phyloP scores from a whole-genome alignment of 2,329 filamentous ascomycete genomes.

The Fusarium mundagurra region DNA sequence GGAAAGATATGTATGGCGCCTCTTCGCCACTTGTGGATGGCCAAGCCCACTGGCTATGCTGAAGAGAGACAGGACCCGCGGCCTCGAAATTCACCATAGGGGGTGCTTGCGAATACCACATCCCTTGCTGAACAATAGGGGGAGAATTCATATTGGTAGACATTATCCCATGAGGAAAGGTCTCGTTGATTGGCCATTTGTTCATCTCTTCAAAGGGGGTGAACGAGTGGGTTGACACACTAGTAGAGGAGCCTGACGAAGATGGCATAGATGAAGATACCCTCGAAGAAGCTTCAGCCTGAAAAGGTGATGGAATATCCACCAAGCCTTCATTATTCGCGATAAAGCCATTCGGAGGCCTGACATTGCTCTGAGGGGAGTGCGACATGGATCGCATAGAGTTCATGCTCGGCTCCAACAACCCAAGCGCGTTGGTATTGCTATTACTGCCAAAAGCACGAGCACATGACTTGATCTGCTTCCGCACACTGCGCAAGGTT shows the following conservation, averaged over 20 bases:
- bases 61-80: conserved; percentile 33
- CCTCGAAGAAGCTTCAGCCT: conserved; percentile 26
- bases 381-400: conserved; percentile 33
- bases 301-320: conserved; percentile 21
- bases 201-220: conserved; percentile 38
- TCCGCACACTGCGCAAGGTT: conserved; percentile 39
- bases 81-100: conserved; percentile 46
- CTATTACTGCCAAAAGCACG: conserved; percentile 31
- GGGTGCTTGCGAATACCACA: conserved; percentile 46
- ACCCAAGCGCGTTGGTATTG: conserved; percentile 30
- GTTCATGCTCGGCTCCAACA: conserved; percentile 28
- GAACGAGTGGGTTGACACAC: conserved; percentile 32
- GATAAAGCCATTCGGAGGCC: conserved; percentile 7
- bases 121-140: conserved; percentile 31
- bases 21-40: conserved; percentile 34
- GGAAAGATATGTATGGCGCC: conserved; percentile 25
- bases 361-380: conserved; percentile 32
- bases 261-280: conserved; percentile 39
- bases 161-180: conserved; percentile 38
- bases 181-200: conserved; percentile 41
- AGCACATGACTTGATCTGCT: conserved; percentile 44
- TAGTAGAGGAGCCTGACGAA: conserved; percentile 38
- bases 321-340: conserved; percentile 4
- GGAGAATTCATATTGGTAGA: conserved; percentile 29
- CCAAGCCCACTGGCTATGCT: conserved; percentile 44